phyloP scores from a whole-genome alignment of 805 yeast genomes.

The Sungouiozyma intestinalis region DNA sequence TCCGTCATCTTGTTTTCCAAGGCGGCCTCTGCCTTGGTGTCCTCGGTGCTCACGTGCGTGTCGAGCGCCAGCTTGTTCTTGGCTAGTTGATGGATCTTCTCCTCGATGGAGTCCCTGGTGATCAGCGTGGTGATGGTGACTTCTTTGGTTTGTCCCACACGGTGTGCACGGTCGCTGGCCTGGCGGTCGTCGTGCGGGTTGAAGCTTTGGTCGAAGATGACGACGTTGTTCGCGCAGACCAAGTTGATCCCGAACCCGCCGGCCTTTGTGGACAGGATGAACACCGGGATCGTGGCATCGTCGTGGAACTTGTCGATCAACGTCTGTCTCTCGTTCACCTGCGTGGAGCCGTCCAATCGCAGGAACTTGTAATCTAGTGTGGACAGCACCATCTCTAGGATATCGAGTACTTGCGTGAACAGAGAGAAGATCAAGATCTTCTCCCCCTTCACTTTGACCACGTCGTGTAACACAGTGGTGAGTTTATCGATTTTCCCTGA shows the following conservation, averaged over 20 bases:
- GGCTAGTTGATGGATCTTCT: conserved; percentile 76
- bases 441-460: conserved; percentile 41
- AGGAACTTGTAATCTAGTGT: conserved; percentile 57
- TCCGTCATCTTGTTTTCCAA: conserved; percentile 45
- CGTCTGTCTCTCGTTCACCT: conserved; percentile 88
- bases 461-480: conserved; percentile 44
- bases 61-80: conserved; percentile 87
- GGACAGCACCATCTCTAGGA: conserved; percentile 66
- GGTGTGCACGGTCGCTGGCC: conserved; percentile 97
- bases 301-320: conserved; percentile 82
- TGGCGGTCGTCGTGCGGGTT: conserved; percentile 98
- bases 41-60: conserved; percentile 35
- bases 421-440: conserved; percentile 79
- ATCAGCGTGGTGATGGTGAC: conserved; percentile 73
- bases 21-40: conserved; percentile 28
- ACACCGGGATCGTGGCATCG: conserved; percentile 72
- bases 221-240: conserved; percentile 87
- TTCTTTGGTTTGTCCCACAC: conserved; percentile 87
- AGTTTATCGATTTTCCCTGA: conserved; percentile 69
- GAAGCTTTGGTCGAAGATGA: conserved; percentile 87
- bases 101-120: conserved; percentile 71
- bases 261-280: conserved; percentile 85
- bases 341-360: conserved; percentile 86
- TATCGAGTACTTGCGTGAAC: conserved; percentile 86
- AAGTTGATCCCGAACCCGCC: conserved; percentile 98